Evolutionary conservation across 2,329 filamentous ascomycete species (phyloP).

Genomic region (Herpotrichia juniperi): DNA sequence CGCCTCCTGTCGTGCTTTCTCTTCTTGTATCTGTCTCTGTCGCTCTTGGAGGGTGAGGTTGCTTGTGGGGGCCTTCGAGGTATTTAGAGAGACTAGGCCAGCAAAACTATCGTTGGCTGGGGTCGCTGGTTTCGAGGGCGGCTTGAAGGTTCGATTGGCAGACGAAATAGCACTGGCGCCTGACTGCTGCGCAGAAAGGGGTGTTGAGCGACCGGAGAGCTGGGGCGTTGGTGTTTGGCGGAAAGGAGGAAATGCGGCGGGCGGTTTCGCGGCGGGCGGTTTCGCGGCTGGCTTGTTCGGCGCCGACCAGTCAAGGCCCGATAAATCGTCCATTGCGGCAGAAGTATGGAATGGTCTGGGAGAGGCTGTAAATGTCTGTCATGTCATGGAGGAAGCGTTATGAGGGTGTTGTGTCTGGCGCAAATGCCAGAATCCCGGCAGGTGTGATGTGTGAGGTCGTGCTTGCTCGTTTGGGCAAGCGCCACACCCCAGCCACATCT

Average conservation of each 20-base stretch:
- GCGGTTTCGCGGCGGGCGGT: constrained; percentile 29
- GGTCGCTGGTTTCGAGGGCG: constrained; percentile 59
- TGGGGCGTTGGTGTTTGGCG: constrained; percentile 46
- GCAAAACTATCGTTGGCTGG: constrained; percentile 74
- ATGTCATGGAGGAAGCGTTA: constrained; percentile 29
- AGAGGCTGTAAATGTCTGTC: constrained; percentile 13
- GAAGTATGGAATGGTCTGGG: neutral
- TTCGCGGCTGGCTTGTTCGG: constrained; percentile 21
- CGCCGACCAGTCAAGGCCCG: constrained; percentile 56
- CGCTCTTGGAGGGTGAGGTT: constrained; percentile 72
- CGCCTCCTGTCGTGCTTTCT: constrained; percentile 77
- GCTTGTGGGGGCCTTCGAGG: constrained; percentile 63
- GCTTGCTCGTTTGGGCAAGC: too few relatives aligned
- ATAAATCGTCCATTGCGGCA: constrained; percentile 55
- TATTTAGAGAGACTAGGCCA: constrained; percentile 70
- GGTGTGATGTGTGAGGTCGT: too few relatives aligned
- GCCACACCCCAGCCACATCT: too few relatives aligned
- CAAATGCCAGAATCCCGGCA: constrained; percentile 5
- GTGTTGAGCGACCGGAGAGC: constrained; percentile 48
- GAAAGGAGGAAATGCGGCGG: constrained; percentile 40
- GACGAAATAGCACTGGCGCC: constrained; percentile 41
- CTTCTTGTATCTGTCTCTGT: constrained; percentile 75
- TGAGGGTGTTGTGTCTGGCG: constrained; percentile 4
- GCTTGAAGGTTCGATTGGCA: constrained; percentile 51
- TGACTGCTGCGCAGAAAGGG: constrained; percentile 47